phyloP scores from a whole-genome alignment of 495 filamentous ascomycete species.

The Penicillium simplicissimum region DNA sequence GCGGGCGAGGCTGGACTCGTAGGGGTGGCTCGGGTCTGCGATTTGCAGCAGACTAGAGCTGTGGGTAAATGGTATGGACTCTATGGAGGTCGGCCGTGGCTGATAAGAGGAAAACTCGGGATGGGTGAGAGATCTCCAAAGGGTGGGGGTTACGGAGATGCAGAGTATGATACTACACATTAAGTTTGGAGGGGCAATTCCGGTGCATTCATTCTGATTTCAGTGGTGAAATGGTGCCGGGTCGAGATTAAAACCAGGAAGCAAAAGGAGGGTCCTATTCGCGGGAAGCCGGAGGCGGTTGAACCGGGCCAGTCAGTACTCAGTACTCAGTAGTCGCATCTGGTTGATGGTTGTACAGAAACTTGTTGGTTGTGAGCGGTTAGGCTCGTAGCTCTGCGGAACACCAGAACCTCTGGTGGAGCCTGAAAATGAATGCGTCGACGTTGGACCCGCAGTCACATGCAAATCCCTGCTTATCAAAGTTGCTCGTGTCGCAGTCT shows the following conservation, averaged over 20 bases:
- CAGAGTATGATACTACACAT: background rate
- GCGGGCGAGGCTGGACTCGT: constrained; percentile 16
- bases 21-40: constrained; percentile 8
- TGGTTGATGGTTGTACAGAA: too few species aligned
- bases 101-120: constrained; percentile 14
- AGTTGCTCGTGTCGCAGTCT: background rate
- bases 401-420: constrained; percentile 6
- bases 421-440: constrained; percentile 23
- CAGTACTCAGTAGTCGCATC: too few species aligned
- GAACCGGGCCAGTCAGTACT: background rate
- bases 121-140: background rate
- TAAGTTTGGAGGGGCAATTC: constrained; percentile 2
- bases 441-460: constrained; percentile 45
- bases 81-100: constrained; percentile 10
- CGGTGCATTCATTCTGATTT: background rate
- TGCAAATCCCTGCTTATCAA: constrained; percentile 30
- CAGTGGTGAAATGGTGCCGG: background rate
- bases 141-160: constrained; percentile 3
- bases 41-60: constrained; percentile 12
- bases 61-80: too few species aligned
- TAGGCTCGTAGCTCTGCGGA: background rate
- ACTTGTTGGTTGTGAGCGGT: too few species aligned
- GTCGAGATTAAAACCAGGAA: background rate
- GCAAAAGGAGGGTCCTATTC: background rate
- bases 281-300: constrained; percentile 1